Evolutionary conservation across 441 rosid genomes (phyloP), one percentile per base, ranked within the genome.

Genomic region (Sinapis alba): DNA sequence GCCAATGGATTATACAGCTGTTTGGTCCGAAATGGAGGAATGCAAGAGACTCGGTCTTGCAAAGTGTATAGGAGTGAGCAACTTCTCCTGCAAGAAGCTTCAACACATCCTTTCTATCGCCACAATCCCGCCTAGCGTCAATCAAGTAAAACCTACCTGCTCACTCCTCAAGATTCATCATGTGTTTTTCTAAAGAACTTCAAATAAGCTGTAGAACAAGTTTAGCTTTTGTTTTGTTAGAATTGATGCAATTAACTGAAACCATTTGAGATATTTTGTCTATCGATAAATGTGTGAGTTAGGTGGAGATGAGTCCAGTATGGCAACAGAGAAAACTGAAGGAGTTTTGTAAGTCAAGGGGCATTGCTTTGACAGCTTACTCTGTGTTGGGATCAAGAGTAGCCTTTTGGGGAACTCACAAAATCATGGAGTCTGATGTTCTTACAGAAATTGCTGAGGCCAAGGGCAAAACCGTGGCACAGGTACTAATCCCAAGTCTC

Each of bases 11-110:
- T 83, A 76, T 41, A 65, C 63, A 45, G 74, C 75, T 8, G 89
- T 88, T 5, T 89, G 93, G 91, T 81, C 75, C 10, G 91, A 86
- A n/a, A 88, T 91, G 94, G 92, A 88, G 58, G 83, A 87, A 8
- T 86, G 92, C 23, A 83, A 81, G 51, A 81, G 72, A 68, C 84
- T 89, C 1, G 90, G 89, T 9, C 82, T 82, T 19, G 75, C 89
- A 5, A 89, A 87, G 26, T 79, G 86, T 65, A 87, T 89, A 11
- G 92, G 94, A 9, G 91, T 86, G 23, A 80, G 91, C 81, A 91
- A 91, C 71, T 89, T 89, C 82, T 83, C 94, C 2, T 75, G 86
- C 71, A 85, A 87, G 78, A 89, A 89, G 69, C 79, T 89, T 0
- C 51, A 72, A 26, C 82, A 84, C 28, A 68, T 85, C 57, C 89